Conservation (phyloP, 495 filamentous ascomycete genomes). For the Aspergillus funiculosus region DNA sequence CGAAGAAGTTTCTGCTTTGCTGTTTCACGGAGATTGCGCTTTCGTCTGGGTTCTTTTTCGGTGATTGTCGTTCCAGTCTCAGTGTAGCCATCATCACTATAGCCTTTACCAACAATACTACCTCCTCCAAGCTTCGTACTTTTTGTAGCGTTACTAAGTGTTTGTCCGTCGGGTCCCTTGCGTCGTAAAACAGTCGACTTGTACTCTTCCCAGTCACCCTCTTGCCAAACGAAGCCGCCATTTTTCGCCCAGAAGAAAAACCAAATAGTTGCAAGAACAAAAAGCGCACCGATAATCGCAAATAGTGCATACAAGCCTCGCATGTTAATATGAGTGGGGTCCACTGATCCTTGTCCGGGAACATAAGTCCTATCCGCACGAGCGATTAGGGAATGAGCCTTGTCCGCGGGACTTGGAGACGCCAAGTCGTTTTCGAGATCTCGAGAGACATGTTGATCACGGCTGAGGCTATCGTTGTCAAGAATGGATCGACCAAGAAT, state of each 20-base stretch:
- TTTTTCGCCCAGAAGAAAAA: constrained; percentile 99
- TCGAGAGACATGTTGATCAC: background rate
- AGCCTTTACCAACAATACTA: constrained; percentile 61
- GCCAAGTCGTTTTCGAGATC: background rate
- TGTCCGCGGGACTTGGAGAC: background rate
- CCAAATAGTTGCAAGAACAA: constrained; percentile 78
- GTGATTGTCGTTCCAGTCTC: constrained; percentile 36
- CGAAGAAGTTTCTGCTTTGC: constrained; percentile 38
- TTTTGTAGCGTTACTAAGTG: constrained; percentile 71
- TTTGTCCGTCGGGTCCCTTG: constrained; percentile 80
- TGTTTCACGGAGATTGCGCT: constrained; percentile 34
- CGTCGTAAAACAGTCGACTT: constrained; percentile 92
- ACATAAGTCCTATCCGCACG: constrained; percentile 22
- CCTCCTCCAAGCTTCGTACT: constrained; percentile 76
- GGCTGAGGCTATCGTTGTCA: constrained; percentile 3
- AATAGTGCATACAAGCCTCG: constrained; percentile 77
- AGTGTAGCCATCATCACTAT: constrained; percentile 50
- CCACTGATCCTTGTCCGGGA: constrained; percentile 50
- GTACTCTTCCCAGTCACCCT: constrained; percentile 96
- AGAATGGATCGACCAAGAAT: constrained; percentile 22
- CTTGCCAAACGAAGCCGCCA: constrained; percentile 80
- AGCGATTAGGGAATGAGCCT: constrained; percentile 16
- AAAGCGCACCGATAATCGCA: constrained; percentile 69
- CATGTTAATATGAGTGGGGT: constrained; percentile 73
- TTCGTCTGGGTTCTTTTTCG: constrained; percentile 39